Evolutionary conservation across 1,284 basidiomycete species (phyloP), one percentile per base, ranked within the genome.

Genomic region (Cryptococcus amylolentus): DNA sequence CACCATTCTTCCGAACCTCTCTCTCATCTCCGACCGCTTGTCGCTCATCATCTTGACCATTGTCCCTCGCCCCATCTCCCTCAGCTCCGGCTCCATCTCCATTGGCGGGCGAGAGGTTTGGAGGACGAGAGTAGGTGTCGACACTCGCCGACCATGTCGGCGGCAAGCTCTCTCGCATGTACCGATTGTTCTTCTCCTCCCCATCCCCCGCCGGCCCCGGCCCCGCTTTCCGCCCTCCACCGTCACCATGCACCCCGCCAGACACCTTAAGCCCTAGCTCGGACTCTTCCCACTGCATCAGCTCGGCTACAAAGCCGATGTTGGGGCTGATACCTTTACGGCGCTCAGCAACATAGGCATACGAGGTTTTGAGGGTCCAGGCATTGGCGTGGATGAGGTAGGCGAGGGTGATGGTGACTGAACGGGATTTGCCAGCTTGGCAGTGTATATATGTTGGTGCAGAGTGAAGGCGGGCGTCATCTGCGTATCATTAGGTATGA

Each of bases 361-460:
- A 98, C 0, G 94, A 89, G 51, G 86, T 86, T 31, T 89, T 88
- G 49, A 98, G 83, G 8, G 91, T 88, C 94, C 94, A 97, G 66
- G 92, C 90, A 69, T 96, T 91, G 5, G 92, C 89, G 68, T 96
- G 92, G 63, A 98, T 97, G 51, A 98, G 86, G 74, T 96, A 98
- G 1, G 91, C 95, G 79, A 98, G 91, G 41, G 97, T 93, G 9
- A 92, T 89, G 0, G 91, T 96, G n/a, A 97, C 94, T 0, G 89
- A 93, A 16, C 95, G 87, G 1, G 90, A 93, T 79, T 94, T 97
- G 31, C 94, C 95, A 2, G 91, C 94, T 78, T 91, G 93, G 79
- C 94, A 98, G 76, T 98, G 95, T 13, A 97, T 92, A 68, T 96
- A 98, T 1, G 88, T 89, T 1, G 93, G 88, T 20, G 89, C 82